Evolutionary conservation across 805 yeast genomes (phyloP).

Genomic region (Yarrowia sp.): DNA sequence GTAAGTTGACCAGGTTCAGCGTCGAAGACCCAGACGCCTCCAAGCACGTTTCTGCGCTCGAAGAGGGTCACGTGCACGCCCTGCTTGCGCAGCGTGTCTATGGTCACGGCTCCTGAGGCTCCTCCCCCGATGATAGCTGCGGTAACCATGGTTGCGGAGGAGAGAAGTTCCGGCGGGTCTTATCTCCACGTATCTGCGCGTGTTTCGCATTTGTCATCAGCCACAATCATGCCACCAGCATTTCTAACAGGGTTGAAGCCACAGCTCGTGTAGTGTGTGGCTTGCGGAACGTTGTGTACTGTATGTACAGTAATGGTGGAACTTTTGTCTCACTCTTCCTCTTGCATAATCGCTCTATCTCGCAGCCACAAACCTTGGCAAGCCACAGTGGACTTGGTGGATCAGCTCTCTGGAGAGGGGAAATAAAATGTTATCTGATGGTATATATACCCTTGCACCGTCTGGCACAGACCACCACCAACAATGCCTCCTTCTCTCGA

Average conservation of each 20-base stretch:
- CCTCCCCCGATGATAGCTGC: conserved; percentile 14
- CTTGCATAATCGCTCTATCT: conserved; percentile 20
- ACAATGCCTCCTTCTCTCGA: background rate
- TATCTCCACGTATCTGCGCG: background rate
- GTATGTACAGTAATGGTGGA: too few species aligned
- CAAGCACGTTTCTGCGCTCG: conserved; percentile 3
- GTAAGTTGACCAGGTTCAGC: background rate
- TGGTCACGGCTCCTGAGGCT: background rate
- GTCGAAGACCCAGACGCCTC: conserved; percentile 14
- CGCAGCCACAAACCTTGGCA: conserved; percentile 23
- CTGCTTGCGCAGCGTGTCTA: background rate
- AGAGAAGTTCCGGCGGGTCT: background rate
- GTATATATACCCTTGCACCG: background rate
- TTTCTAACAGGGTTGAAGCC: conserved; percentile 23
- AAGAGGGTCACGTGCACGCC: background rate
- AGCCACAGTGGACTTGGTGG: too few species aligned
- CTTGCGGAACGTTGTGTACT: too few species aligned
- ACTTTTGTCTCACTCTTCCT: too few species aligned
- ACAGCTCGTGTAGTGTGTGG: background rate
- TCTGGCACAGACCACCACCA: background rate
- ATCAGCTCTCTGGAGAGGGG: background rate
- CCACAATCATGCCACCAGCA: background rate
- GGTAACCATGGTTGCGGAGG: background rate
- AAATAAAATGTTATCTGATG: too few species aligned
- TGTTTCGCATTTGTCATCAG: conserved; percentile 10